Base-by-base conservation (phyloP, 2,329 filamentous ascomycete genomes). In the Scedosporium boydii region DNA sequence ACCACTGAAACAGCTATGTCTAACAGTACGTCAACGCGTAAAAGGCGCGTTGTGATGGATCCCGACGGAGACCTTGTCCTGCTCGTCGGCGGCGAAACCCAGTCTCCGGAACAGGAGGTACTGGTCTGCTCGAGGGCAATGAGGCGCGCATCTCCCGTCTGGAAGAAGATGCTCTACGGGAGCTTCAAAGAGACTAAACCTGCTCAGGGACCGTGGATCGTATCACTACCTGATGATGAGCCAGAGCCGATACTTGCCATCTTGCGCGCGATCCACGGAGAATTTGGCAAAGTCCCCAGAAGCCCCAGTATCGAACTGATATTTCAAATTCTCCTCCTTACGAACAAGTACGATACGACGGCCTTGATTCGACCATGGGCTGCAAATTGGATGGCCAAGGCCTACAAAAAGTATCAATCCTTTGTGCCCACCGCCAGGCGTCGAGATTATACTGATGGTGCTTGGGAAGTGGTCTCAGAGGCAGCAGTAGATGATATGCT, bases 101-200 rank as follows among this genome's bases (percentile, higher is more conserved):
- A 6, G 2, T 18, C 46, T 16, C 16, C 4, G 7, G n/a, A 23
- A 21, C 46, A 51, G 4, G 46, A 51, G n/a, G 21, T 65, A 41
- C 59, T 41, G n/a, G 64, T 64, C 18, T 65, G 62, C 60, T 41
- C 62, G 18, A 62, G 48, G 26, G 51, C 62, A 6, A 0, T 62
- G 56, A 60, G 64, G 3, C 63, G 62, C 6, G 60, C 62, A 16
- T 64, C 57, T 21, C 42, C 16, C 4, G 51, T 65, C 3, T 65
- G 62, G 59, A 62, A 64, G 57, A 62, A 34, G 42, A 65, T 65
- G 64, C 62, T 65, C 29, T 64, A 62, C 12, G 64, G 62, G 4
- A 56, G 56, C 6, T 65, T 64, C 56, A 60, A 38, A 5, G 64
- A 65, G 23, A 59, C 64, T n/a, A 65, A 60, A 6, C 64, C 64